Evolutionary conservation across 2,329 filamentous ascomycete genomes (phyloP).

Genomic region (Metarhizium brunneum): DNA sequence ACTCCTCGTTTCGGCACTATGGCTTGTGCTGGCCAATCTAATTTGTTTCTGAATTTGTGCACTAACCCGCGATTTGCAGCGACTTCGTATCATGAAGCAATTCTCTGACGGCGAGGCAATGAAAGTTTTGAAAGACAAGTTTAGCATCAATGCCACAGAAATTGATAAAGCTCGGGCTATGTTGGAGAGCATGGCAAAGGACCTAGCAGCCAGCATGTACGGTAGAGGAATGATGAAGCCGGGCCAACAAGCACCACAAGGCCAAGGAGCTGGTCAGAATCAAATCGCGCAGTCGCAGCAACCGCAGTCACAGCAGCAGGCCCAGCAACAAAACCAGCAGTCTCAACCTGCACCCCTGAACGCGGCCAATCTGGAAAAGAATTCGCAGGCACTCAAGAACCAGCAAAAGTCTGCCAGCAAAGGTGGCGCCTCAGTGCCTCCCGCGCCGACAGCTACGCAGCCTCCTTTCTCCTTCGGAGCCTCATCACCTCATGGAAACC

Average conservation of each 20-base stretch:
- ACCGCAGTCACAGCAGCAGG: constrained; percentile 23
- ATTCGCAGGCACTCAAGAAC: constrained; percentile 36
- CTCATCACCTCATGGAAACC: constrained; percentile 50
- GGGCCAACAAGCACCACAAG: constrained; percentile 9
- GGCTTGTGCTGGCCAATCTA: not conserved
- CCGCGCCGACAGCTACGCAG: constrained; percentile 48
- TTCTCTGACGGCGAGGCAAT: constrained; percentile 41
- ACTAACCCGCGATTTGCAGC: constrained; percentile 32
- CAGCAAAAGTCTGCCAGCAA: constrained; percentile 30
- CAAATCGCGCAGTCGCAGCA: constrained; percentile 24
- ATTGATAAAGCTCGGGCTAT: constrained; percentile 38
- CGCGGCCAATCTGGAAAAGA: constrained; percentile 42
- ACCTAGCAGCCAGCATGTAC: constrained; percentile 27
- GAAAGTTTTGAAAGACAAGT: constrained; percentile 33
- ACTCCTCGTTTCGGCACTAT: not conserved
- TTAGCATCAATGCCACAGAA: constrained; percentile 43
- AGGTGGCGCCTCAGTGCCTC: constrained; percentile 36
- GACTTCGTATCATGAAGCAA: constrained; percentile 42
- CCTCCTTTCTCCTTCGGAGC: constrained; percentile 48
- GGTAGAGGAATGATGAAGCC: constrained; percentile 17
- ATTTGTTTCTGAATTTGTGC: not conserved
- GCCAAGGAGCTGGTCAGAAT: constrained; percentile 17
- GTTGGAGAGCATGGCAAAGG: constrained; percentile 43
- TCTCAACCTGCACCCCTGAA: constrained; percentile 27
- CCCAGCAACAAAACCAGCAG: constrained; percentile 14